A percentile compares a stretch with the other conserved stretches of the same genome.
Conservation (phyloP, 192 early-diverging fungal species). For the Podila minutissima region DNA sequence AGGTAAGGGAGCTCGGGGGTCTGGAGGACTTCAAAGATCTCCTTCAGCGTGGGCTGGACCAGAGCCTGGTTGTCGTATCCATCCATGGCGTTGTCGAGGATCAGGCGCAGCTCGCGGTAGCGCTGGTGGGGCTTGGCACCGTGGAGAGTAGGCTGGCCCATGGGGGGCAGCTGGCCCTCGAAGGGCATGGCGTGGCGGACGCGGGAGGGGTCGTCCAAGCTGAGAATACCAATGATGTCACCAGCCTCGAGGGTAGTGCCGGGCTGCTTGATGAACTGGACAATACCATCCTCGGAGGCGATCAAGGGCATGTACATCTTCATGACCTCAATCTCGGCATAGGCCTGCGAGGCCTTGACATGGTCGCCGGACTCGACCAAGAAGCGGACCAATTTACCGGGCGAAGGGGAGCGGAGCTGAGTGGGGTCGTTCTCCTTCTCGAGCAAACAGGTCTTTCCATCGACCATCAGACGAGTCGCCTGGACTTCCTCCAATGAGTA, state of each 20-base stretch:
- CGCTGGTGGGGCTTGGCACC: constrained; percentile 93
- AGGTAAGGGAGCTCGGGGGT: constrained; percentile 86
- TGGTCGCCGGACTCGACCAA: constrained; percentile 95
- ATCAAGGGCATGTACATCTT: constrained; percentile 99
- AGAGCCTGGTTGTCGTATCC: constrained; percentile 89
- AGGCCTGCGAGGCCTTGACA: constrained; percentile 88
- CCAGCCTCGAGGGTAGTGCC: constrained; percentile 86
- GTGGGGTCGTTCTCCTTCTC: constrained; percentile 99
- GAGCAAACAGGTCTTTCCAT: constrained; percentile 90
- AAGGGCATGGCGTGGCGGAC: constrained; percentile 92
- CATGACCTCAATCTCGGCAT: constrained; percentile 99
- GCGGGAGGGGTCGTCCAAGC: constrained; percentile 92
- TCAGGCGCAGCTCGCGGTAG: constrained; percentile 67
- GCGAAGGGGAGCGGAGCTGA: constrained; percentile 93
- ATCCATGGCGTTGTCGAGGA: constrained; percentile 80
- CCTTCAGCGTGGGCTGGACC: constrained; percentile 73
- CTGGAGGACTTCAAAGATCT: constrained; percentile 78
- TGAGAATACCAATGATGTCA: constrained; percentile 93
- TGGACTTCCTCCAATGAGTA: constrained; percentile 92
- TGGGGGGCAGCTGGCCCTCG: constrained; percentile 73
- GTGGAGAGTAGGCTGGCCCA: constrained; percentile 81
- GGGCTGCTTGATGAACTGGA: constrained; percentile 89
- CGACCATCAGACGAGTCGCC: constrained; percentile 87
- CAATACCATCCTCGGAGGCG: constrained; percentile 89
- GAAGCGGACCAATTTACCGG: constrained; percentile 95